Conservation (phyloP, 2,329 filamentous ascomycete genomes). For the Myriosclerotinia scirpicola region DNA sequence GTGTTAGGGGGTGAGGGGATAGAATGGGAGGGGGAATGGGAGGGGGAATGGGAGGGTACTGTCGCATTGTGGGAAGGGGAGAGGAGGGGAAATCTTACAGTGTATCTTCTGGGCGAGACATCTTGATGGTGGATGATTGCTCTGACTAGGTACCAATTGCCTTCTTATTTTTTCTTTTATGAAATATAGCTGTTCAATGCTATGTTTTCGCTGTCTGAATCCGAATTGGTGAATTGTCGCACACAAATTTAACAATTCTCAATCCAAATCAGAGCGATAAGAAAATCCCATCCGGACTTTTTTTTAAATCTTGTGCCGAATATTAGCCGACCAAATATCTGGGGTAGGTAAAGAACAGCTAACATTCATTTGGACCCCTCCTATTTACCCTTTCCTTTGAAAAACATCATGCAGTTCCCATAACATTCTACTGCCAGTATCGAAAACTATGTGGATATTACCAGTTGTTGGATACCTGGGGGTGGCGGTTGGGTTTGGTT, state of each 20-base stretch:
- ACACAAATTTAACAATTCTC: conserved; percentile 8
- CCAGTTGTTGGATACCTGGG: conserved; percentile 88
- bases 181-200: background rate
- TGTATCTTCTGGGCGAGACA: conserved; percentile 96
- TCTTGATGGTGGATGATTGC: conserved; percentile 48
- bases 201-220: background rate
- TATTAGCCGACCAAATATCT: conserved; percentile 22
- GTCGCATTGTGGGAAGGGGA: conserved; percentile 22
- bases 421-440: conserved; percentile 25
- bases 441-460: conserved; percentile 76
- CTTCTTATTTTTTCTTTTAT: background rate
- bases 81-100: conserved; percentile 57
- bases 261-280: conserved; percentile 16
- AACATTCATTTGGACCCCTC: background rate
- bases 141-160: background rate
- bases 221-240: background rate
- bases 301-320: conserved; percentile 25
- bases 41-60: conserved; percentile 23
- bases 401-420: conserved; percentile 34
- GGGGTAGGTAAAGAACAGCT: conserved; percentile 24
- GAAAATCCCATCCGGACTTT: conserved; percentile 23
- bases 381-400: conserved; percentile 3
- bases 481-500: conserved; percentile 83
- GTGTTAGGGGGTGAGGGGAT: background rate
- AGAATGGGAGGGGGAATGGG: conserved; percentile 3